Base-by-base conservation (phyloP, 1,284 basidiomycete species). In the Sphaerobolus stellatus region DNA sequence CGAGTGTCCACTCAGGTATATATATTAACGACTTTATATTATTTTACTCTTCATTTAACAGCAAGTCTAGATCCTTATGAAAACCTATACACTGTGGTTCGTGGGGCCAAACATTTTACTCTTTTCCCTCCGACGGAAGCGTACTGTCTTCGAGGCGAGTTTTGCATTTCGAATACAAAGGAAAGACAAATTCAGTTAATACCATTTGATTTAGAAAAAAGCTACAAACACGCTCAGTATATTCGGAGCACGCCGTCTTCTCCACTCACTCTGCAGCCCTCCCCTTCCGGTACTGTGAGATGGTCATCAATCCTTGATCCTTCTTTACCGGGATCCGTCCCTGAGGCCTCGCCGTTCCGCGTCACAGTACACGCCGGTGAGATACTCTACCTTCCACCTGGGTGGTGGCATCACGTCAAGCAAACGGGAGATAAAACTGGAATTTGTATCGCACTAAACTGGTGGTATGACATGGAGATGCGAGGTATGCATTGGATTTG, bases 331-430 rank as follows among this genome's bases (percentile, higher is more conserved):
- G 71, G 67, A 5, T 69, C 71, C 6, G 68, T 84, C 18, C 79
- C 80, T 5, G 77, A 77, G 29, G 79, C 84, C 0, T 79, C 81
- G 51, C 84, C 90, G 0, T 77, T 93, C 41, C 71, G 77, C 4
- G 77, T 94, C 22, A 82, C 79, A 0, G 66, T 96, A 5, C 61
- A 72, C 6, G 78, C 80, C 16, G 92, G 94, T 2, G 88, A 95
- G 60, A 86, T 88, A 1, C 70, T 96, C n/a, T 95, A 92, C 69
- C 80, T 96, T 25, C 94, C 93, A 18, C 82, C 88, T 2, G 86
- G 90, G 0, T 96, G 94, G 94, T 96, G 88, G 86, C 94, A 96
- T 68, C 81, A 88, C 65, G 92, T 96, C 41, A 75, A 79, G 30
- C 80, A 92, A 69, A 72, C 83, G 57, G 78, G 75, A 20, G 71